Percentiles rank a stretch among this genome's conserved stretches.
phyloP scores from a whole-genome alignment of 2,329 filamentous ascomycete genomes.

The Pseudovirgaria hyperparasitica region DNA sequence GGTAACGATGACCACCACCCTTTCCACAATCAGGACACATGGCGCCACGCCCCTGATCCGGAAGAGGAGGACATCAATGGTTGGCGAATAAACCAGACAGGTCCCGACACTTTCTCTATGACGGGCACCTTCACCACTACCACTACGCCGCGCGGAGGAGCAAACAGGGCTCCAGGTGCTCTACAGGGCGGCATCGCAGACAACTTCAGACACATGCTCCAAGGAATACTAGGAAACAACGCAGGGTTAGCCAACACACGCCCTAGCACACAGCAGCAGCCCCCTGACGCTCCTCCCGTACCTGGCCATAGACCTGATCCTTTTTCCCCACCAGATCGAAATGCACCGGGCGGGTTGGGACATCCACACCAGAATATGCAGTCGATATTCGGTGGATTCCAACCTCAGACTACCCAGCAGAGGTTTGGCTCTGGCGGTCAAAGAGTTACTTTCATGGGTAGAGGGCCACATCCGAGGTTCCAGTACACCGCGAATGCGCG shows the following conservation, averaged over 20 bases:
- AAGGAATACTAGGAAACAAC: conserved; percentile 25
- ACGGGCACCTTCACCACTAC: conserved; percentile 20
- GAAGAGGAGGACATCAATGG: conserved; percentile 37
- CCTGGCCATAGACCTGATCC: too few relatives aligned
- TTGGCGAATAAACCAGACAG: conserved; percentile 27
- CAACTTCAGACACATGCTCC: conserved; percentile 34
- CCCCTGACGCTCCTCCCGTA: too few relatives aligned
- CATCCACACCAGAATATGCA: too few relatives aligned
- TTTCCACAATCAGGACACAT: conserved; percentile 34
- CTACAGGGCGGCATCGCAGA: conserved; percentile 20
- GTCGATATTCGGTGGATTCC: too few relatives aligned
- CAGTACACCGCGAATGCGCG: conserved; percentile 22
- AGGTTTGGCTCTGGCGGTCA: too few relatives aligned
- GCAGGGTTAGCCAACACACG: background rate
- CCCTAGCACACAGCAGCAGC: conserved; percentile 3
- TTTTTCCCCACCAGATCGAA: too few relatives aligned
- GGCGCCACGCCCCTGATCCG: conserved; percentile 32
- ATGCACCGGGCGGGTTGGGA: too few relatives aligned
- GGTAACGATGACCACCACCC: conserved; percentile 13
- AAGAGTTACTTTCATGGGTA: too few relatives aligned
- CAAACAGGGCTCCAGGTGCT: background rate
- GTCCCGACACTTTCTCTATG: conserved; percentile 21
- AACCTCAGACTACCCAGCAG: too few relatives aligned
- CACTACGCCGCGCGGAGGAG: conserved; percentile 1
- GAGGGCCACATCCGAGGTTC: too few relatives aligned